Evolutionary conservation across 805 yeast genomes (phyloP).

Genomic region (Saturnispora ahearnii): DNA sequence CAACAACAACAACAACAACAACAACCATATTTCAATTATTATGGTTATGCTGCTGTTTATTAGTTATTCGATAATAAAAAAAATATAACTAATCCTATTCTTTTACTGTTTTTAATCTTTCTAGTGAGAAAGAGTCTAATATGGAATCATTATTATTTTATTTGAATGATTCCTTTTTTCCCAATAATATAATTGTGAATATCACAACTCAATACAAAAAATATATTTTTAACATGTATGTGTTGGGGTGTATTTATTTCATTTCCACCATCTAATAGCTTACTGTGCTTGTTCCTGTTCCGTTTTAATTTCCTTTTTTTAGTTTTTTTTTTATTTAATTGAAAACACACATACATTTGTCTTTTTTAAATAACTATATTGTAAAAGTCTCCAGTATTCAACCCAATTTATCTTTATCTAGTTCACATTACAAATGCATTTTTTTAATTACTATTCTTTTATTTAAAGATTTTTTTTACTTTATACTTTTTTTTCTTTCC

Average conservation of each 20-base stretch:
- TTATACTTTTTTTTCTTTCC: background rate
- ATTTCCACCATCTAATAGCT: too few relatives aligned
- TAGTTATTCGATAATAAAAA: background rate
- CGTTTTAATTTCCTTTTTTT: background rate
- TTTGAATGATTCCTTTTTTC: too few relatives aligned
- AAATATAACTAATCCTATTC: background rate
- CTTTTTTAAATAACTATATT: background rate
- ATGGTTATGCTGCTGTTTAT: conserved; percentile 7
- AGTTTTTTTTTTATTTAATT: background rate
- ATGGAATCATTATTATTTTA: too few relatives aligned
- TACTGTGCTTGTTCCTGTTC: background rate
- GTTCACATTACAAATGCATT: too few relatives aligned
- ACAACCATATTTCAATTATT: background rate
- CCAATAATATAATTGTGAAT: too few relatives aligned
- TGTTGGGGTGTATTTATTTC: too few relatives aligned
- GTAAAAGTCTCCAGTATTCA: too few relatives aligned
- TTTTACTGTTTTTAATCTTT: background rate
- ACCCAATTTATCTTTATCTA: too few relatives aligned
- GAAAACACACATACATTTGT: background rate
- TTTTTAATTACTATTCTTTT: background rate
- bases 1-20: background rate
- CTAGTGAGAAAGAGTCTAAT: too few relatives aligned
- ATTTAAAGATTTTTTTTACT: background rate
- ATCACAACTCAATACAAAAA: too few relatives aligned
- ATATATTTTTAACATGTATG: too few relatives aligned